Percentiles rank a stretch among this genome's conserved stretches.
phyloP scores from a whole-genome alignment of 2,329 filamentous ascomycete genomes.

The Talaromyces verruculosus region DNA sequence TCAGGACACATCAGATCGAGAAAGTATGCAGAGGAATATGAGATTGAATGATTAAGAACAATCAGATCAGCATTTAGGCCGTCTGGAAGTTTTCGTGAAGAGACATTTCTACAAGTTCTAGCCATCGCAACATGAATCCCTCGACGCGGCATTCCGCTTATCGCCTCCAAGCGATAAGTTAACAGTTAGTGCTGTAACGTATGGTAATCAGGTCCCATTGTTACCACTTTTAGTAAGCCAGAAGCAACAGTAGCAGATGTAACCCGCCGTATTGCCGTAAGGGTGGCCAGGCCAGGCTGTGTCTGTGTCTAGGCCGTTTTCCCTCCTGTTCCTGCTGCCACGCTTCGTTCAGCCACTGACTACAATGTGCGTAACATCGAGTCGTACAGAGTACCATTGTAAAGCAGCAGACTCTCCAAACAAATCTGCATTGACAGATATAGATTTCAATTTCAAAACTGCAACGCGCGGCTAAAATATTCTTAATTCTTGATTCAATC shows the following conservation, averaged over 20 bases:
- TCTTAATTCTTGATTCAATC: neutral
- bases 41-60: neutral
- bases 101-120: neutral
- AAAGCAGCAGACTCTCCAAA: neutral
- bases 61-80: neutral
- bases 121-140: neutral
- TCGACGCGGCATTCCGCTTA: constrained; percentile 1
- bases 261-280: neutral
- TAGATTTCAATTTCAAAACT: neutral
- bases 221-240: neutral
- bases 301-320: neutral
- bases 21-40: neutral
- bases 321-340: constrained; percentile 1
- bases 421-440: neutral
- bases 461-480: constrained; percentile 2
- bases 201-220: neutral
- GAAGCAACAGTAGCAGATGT: neutral
- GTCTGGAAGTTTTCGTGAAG: neutral
- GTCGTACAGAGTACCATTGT: neutral
- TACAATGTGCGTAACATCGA: neutral
- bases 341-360: neutral
- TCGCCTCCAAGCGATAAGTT: neutral
- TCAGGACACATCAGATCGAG: neutral
- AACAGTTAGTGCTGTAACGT: neutral
- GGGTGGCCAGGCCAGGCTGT: constrained; percentile 4